These are phyloP conservation scores for Uronychia setigera DNA, from an alignment of 73 alveolate species.

Conservation along the genomic window DNA sequence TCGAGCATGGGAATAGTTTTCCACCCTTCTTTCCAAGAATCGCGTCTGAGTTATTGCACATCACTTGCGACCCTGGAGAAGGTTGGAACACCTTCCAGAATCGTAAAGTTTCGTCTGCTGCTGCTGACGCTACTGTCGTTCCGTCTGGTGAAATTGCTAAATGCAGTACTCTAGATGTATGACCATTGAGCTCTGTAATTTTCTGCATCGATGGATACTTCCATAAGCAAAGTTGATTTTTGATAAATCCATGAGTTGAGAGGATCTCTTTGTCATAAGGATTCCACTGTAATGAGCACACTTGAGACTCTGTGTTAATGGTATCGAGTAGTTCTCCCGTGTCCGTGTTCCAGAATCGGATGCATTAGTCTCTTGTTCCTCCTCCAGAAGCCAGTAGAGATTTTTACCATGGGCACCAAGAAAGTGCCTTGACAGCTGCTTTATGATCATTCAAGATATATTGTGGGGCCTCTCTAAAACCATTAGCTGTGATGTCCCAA, in stretches of 20 bases:
- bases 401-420: slow-evolving; percentile 99
- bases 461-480: slow-evolving; percentile 50
- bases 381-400: slow-evolving; percentile 98
- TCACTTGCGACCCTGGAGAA: not conserved
- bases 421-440: slow-evolving; percentile 99
- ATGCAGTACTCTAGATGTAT: slow-evolving; percentile 89
- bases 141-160: slow-evolving; percentile 98
- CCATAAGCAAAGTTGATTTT: slow-evolving; percentile 96
- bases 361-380: slow-evolving; percentile 96
- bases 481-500: slow-evolving; percentile 87
- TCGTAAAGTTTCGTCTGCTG: slow-evolving; percentile 99
- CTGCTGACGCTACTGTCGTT: slow-evolving; percentile 95
- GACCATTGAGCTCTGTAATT: slow-evolving; percentile 97
- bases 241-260: slow-evolving; percentile 83
- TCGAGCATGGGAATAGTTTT: not conserved
- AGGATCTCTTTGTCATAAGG: slow-evolving; percentile 79
- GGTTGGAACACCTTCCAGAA: slow-evolving; percentile 95
- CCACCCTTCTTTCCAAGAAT: not conserved
- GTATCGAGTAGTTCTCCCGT: slow-evolving; percentile 70
- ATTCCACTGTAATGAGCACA: slow-evolving; percentile 82
- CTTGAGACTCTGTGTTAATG: slow-evolving; percentile 94
- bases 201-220: slow-evolving; percentile 93
- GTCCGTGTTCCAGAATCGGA: slow-evolving; percentile 96
- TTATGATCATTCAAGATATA: slow-evolving; percentile 84
- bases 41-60: not conserved